Evolutionary conservation across 2,329 filamentous ascomycete species (phyloP).

Genomic region (Rhynchosporium graminicola): DNA sequence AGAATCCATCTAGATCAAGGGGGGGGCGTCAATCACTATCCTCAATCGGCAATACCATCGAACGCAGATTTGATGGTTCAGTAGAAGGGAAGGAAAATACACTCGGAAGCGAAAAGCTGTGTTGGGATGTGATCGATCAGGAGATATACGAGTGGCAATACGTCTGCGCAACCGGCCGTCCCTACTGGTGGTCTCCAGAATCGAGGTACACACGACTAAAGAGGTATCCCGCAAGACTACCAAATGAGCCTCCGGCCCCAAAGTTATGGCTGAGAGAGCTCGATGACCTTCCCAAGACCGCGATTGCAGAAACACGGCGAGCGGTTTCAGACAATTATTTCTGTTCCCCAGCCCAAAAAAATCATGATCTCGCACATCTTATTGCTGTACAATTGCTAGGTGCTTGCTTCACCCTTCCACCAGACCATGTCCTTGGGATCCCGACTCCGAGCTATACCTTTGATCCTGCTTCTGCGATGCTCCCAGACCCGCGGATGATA

Average conservation of each 20-base stretch:
- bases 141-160: conserved; percentile 41
- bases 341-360: conserved; percentile 19
- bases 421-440: conserved; percentile 26
- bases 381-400: conserved; percentile 39
- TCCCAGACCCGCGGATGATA: conserved; percentile 36
- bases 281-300: conserved; percentile 18
- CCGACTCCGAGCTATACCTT: conserved; percentile 22
- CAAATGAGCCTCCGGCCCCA: conserved; percentile 13
- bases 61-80: conserved; percentile 22
- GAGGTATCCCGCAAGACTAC: conserved; percentile 19
- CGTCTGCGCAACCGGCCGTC: conserved; percentile 37
- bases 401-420: conserved; percentile 39
- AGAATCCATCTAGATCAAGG: conserved; percentile 15
- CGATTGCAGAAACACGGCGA: conserved; percentile 22
- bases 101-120: conserved; percentile 24
- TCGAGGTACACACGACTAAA: conserved; percentile 29
- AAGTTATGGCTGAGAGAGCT: conserved; percentile 26
- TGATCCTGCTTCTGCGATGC: conserved; percentile 7
- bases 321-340: conserved; percentile 34
- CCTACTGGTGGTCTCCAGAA: conserved; percentile 40
- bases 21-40: conserved; percentile 32
- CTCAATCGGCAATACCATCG: conserved; percentile 30
- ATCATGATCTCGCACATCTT: conserved; percentile 37
- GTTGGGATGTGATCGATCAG: conserved; percentile 36
- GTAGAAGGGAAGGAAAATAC: conserved; percentile 16